Evolutionary conservation across 495 filamentous ascomycete genomes (phyloP), one percentile per base, ranked within the genome.

Genomic region (Aspergillus homomorphus): DNA sequence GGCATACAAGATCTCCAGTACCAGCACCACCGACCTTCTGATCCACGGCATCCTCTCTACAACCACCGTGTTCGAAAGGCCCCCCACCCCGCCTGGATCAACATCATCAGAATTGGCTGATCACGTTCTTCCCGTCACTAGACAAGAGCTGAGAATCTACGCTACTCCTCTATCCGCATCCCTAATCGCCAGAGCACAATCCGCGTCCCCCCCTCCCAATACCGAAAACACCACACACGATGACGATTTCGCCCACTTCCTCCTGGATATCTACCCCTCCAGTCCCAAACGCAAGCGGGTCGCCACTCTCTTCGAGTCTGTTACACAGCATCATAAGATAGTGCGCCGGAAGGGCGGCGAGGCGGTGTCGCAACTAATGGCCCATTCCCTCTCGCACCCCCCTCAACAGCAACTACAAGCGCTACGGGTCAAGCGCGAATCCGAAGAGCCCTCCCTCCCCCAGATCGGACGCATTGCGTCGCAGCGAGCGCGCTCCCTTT

Each of bases 251-350:
- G 74, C 70, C 3, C 66, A 77, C 19, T 78, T 79, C 42, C 67
- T 79, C 20, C 75, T 74, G 4, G 73, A 77, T 46, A 59, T 71
- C 22, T 69, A 69, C 57, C 77, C 77, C 0, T 74, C 71, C 4
- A 77, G 74, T 30, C 72, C 75, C 4, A 88, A 86, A 63, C 76
- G 83, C 28, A 84, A 81, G 65, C 77, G 77, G 42, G 76, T 83
- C 20, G 77, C 74, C 19, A 74, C 77, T 0, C 68, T 86, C 1
- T 87, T 88, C 59, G 82, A 88, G 46, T 76, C 81, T 50, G 84
- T 84, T n/a, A 75, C 77, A 6, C 78, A 84, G 45, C 79, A 80
- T 56, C 78, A 81, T 41, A 78, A 72, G 45, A 78, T 79, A 49
- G 77, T 83, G 15, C 79, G 77, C 50, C 74, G 80, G 52, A 74